Evolutionary conservation across 139 green algal species (phyloP), one percentile per base, ranked within the genome.

Genomic region (Chlamydomonas incerta): DNA sequence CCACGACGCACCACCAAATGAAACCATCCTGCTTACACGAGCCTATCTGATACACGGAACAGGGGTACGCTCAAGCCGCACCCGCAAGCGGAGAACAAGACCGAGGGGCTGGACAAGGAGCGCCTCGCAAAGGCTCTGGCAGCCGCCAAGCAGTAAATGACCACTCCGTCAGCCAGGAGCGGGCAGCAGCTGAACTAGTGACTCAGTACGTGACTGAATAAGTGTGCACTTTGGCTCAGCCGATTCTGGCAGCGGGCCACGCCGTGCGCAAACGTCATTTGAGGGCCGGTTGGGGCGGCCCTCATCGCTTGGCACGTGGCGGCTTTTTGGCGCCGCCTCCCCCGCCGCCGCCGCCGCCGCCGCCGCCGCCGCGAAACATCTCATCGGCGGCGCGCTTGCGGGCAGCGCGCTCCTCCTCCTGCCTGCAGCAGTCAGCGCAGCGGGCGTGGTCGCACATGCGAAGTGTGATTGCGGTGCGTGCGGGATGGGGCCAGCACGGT

Each of bases 21-120:
- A n/a, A n/a, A n/a, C n/a, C n/a, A n/a, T 34, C 11, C 4, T 68
- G 26, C 62, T 2, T 68, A n/a, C n/a, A n/a, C n/a, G n/a, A n/a
- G 11, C 17, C 65, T 21, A 3, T 13, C 34, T 18, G 15, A 24
- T 15, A 14, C 31, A 13, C 34, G 17, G 10, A 62, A 29, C 85
- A 92, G 88, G 81, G 88, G 88, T 11, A 90, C 88, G 11, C 50
- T 92, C 13, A 15, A 90, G 14, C 85, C 81, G 6, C 85, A 92
- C 41, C 88, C 88, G 1, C 24, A 58, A 0, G 29, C 65, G 2
- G 85, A 90, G 70, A 92, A 70, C 75, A 92, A 90, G 63, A 92
- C 88, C 41, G 68, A 85, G 55, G 70, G 50, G 1, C n/a, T 81
- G 29, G 88, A 92, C 68, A 77, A 76, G 15, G 82, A 87, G 58